Evolutionary conservation across 139 green algal genomes (phyloP).

Genomic region (Auxenochlorella protothecoides): DNA sequence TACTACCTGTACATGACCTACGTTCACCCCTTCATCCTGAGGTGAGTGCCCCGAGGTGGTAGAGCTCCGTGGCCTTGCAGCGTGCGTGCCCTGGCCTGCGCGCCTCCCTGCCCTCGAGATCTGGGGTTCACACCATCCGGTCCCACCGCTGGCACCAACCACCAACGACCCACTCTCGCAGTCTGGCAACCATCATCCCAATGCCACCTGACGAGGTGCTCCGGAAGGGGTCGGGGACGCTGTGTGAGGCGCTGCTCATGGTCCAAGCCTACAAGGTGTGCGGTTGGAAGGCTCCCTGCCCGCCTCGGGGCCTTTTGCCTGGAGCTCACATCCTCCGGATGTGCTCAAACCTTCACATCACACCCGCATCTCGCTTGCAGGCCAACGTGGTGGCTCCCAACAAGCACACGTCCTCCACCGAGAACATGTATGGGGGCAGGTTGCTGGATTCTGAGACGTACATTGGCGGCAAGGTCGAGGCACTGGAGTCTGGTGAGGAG

Average conservation of each 20-base stretch:
- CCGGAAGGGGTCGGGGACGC: slow-evolving; percentile 86
- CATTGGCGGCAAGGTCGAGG: slow-evolving; percentile 92
- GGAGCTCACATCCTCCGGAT: not conserved
- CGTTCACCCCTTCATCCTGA: slow-evolving; percentile 99
- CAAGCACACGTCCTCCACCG: slow-evolving; percentile 69
- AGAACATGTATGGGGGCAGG: slow-evolving; percentile 65
- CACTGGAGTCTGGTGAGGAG: slow-evolving; percentile 38
- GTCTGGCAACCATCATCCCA: slow-evolving; percentile 93
- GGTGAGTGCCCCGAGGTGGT: slow-evolving; percentile 8
- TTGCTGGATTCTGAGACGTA: slow-evolving; percentile 97
- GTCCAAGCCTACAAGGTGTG: slow-evolving; percentile 46
- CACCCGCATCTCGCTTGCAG: slow-evolving; percentile 19
- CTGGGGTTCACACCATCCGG: no score
- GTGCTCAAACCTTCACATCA: not conserved
- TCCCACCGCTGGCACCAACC: no score
- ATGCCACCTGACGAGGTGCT: slow-evolving; percentile 95
- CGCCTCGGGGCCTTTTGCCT: not conserved
- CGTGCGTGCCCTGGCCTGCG: not conserved
- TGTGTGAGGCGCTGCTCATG: slow-evolving; percentile 98
- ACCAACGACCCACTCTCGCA: not conserved
- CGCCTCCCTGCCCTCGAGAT: not conserved
- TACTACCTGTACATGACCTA: slow-evolving; percentile 99
- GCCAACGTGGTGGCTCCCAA: slow-evolving; percentile 88
- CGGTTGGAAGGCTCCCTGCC: not conserved
- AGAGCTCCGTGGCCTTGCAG: no score